A percentile compares a stretch with the other conserved stretches of the same genome.
Evolutionary conservation across 768 basidiomycete genomes (phyloP).

Genomic region (Pisolithus marmoratus): DNA sequence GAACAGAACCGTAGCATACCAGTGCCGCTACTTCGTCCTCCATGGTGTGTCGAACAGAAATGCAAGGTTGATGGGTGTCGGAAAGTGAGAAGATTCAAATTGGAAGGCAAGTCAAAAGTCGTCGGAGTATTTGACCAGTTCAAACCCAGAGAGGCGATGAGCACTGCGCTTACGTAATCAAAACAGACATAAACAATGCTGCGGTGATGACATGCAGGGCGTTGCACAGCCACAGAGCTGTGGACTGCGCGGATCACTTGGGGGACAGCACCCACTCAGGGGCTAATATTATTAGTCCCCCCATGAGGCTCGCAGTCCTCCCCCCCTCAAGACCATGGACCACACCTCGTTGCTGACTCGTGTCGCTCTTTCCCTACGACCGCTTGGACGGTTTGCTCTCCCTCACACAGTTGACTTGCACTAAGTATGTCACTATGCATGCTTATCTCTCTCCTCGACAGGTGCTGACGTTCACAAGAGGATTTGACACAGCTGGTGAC

Average conservation of each 20-base stretch:
- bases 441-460: neutral
- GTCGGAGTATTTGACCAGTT: constrained; percentile 23
- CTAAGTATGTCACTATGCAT: neutral
- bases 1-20: constrained; percentile 24
- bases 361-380: neutral
- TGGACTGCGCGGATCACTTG: no score
- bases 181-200: neutral
- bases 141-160: constrained; percentile 11
- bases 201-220: neutral
- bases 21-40: constrained; percentile 63
- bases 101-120: constrained; percentile 13
- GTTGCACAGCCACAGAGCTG: neutral
- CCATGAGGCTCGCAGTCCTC: neutral
- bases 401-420: neutral
- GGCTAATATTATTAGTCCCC: neutral
- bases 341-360: neutral
- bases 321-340: neutral
- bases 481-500: neutral
- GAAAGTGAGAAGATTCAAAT: constrained; percentile 13
- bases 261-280: no score
- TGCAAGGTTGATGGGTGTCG: constrained; percentile 8
- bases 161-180: neutral
- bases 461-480: neutral
- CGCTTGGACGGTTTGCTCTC: neutral
- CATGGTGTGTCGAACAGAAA: constrained; percentile 33